phyloP scores from a whole-genome alignment of 441 rosid genomes.

The Adansonia grandidieri region DNA sequence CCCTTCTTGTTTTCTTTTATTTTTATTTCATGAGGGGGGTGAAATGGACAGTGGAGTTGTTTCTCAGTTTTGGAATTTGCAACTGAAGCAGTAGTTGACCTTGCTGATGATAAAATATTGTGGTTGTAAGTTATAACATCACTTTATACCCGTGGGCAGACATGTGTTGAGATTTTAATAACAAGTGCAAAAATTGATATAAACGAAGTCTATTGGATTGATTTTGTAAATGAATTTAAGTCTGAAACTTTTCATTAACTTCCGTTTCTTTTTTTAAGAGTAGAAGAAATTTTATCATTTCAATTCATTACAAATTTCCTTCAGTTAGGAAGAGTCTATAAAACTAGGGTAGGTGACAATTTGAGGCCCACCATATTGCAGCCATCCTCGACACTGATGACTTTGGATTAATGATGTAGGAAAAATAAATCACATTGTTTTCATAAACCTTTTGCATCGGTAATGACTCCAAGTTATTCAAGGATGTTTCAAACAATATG shows the following conservation, averaged over 20 bases:
- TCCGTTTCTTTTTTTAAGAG: neutral
- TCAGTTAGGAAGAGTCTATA: neutral
- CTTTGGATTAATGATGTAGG: neutral
- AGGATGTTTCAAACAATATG: neutral
- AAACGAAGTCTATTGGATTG: neutral
- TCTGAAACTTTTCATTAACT: neutral
- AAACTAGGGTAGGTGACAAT: constrained; percentile 2
- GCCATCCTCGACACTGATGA: neutral
- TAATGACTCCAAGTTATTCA: neutral
- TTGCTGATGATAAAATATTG: neutral
- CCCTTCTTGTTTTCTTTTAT: neutral
- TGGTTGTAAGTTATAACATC: neutral
- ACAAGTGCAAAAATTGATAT: neutral
- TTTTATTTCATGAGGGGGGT: neutral
- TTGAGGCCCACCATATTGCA: neutral
- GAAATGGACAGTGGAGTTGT: constrained; percentile 3
- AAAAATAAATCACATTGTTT: neutral
- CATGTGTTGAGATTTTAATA: neutral
- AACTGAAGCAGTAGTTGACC: neutral
- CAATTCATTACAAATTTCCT: neutral
- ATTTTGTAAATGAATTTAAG: neutral
- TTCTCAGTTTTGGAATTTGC: neutral
- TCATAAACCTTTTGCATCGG: neutral
- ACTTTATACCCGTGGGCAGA: neutral
- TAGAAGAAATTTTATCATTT: neutral